Conservation (phyloP, 345 rosid genomes). For the Dovyalis caffra region DNA sequence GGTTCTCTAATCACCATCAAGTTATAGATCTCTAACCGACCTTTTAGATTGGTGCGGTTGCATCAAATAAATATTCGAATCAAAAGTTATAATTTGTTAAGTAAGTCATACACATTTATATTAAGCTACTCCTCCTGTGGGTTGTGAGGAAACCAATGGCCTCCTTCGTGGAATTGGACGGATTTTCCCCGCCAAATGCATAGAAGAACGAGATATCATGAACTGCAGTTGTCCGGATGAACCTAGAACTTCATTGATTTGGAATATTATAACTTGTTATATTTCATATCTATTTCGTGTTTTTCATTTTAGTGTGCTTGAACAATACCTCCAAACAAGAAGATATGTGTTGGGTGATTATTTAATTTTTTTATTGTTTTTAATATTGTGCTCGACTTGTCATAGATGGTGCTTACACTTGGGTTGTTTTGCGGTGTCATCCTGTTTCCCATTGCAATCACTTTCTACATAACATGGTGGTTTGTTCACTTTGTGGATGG, state of each 20-base stretch:
- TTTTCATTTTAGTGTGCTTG: not conserved
- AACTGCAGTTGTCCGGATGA: not conserved
- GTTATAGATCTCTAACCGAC: no score
- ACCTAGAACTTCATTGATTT: not conserved
- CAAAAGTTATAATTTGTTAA: no score
- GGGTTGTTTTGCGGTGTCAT: slow-evolving; percentile 73
- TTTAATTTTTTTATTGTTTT: not conserved
- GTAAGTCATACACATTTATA: no score
- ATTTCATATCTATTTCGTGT: not conserved
- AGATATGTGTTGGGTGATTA: not conserved
- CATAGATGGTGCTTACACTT: slow-evolving; percentile 23
- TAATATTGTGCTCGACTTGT: slow-evolving; percentile 12
- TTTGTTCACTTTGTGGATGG: slow-evolving; percentile 98
- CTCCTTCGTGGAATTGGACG: not conserved
- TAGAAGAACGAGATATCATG: not conserved
- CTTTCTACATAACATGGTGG: slow-evolving; percentile 99
- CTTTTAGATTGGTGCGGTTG: no score
- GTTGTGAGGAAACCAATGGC: not conserved
- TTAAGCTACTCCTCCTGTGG: not conserved
- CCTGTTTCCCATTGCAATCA: slow-evolving; percentile 87
- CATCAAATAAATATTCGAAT: no score
- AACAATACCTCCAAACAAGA: not conserved
- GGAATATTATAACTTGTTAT: not conserved
- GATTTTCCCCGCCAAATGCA: not conserved
- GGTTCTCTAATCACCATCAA: no score